These are phyloP conservation scores for Sechiopsis laciniata DNA, from an alignment of 306 rosid species.

Conservation along the genomic window DNA sequence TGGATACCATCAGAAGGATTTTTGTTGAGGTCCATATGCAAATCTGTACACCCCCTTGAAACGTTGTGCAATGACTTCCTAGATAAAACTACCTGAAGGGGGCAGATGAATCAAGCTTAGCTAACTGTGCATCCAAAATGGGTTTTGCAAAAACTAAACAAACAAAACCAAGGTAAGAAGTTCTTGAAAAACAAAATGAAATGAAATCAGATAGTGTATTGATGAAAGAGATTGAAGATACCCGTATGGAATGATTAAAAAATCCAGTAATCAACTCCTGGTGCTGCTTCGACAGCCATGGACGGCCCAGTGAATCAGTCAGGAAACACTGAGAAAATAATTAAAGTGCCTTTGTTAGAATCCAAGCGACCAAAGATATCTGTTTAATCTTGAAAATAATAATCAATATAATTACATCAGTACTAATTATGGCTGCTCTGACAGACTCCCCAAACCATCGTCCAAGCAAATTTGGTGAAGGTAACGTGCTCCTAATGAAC, in stretches of 20 bases:
- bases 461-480: constrained; percentile 64
- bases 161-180: neutral
- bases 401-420: constrained; percentile 47
- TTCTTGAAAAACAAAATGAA: neutral
- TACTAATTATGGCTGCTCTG: constrained; percentile 65
- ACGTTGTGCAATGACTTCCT: constrained; percentile 48
- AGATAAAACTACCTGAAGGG: constrained; percentile 58
- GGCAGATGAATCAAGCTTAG: neutral
- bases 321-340: constrained; percentile 62
- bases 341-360: constrained; percentile 15
- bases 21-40: constrained; percentile 26
- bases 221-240: constrained; percentile 17
- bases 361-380: neutral
- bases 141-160: neutral
- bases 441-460: constrained; percentile 99
- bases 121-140: neutral
- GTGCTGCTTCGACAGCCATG: constrained; percentile 92
- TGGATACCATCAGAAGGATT: constrained; percentile 21
- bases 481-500: constrained; percentile 45
- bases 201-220: constrained; percentile 5
- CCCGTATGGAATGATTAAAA: constrained; percentile 84
- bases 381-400: neutral
- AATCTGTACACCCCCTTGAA: constrained; percentile 35
- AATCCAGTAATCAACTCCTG: constrained; percentile 56
- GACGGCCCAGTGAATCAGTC: constrained; percentile 76